Percentiles rank a stretch among this genome's conserved stretches.
Conservation (phyloP, 1,284 basidiomycete species). For the Rhizoctonia solani region DNA sequence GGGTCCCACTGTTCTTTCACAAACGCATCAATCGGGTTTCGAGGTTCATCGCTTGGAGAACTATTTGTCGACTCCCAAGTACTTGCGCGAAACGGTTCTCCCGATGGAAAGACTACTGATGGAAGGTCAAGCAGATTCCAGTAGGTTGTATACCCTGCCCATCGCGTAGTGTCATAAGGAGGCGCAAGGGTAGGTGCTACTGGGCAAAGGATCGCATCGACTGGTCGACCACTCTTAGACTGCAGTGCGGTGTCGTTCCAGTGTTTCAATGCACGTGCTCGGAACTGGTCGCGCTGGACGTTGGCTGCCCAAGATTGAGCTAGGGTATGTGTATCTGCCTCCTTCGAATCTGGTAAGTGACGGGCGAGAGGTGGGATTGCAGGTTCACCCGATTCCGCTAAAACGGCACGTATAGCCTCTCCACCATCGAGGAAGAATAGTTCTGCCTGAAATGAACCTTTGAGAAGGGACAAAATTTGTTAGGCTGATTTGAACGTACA, state of each 20-base stretch:
- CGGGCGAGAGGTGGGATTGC: slow-evolving; percentile 54
- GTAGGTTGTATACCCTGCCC: slow-evolving; percentile 59
- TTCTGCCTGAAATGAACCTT: slow-evolving; percentile 46
- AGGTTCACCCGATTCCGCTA: slow-evolving; percentile 48
- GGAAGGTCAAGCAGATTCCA: slow-evolving; percentile 64
- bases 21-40: too few species aligned
- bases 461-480: background rate
- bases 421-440: slow-evolving; percentile 59
- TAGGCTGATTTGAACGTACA: slow-evolving; percentile 45
- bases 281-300: slow-evolving; percentile 52
- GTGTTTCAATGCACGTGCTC: slow-evolving; percentile 51
- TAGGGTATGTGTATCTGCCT: slow-evolving; percentile 47
- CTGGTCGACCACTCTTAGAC: slow-evolving; percentile 51
- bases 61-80: too few species aligned
- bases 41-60: slow-evolving; percentile 37
- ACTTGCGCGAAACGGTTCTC: too few species aligned
- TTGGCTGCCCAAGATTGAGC: slow-evolving; percentile 53
- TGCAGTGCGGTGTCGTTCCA: slow-evolving; percentile 56
- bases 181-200: slow-evolving; percentile 57
- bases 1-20: too few species aligned
- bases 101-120: slow-evolving; percentile 57
- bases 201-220: slow-evolving; percentile 62
- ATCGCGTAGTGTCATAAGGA: slow-evolving; percentile 55
- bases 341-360: slow-evolving; percentile 52
- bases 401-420: slow-evolving; percentile 51